A percentile compares a stretch with the other conserved stretches of the same genome.
Conservation (phyloP, 768 basidiomycete genomes). For the Daedaleopsis sinensis region DNA sequence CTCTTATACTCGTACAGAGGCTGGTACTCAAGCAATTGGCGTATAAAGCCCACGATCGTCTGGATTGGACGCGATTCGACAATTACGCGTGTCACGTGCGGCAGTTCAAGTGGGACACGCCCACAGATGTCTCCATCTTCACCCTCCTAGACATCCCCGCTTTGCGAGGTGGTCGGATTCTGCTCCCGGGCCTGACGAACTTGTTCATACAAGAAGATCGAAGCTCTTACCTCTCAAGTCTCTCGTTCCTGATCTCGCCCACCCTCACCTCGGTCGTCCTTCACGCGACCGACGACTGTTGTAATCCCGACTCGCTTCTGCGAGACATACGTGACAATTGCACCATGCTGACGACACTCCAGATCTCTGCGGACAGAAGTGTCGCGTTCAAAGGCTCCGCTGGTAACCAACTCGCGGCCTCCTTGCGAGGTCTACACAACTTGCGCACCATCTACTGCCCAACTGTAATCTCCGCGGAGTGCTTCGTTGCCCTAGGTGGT, state of each 20-base stretch:
- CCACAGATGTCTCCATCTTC: neutral
- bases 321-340: neutral
- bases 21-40: too few relatives aligned
- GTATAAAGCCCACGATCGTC: neutral
- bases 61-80: constrained; percentile 9
- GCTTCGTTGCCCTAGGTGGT: too few relatives aligned
- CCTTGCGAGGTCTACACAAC: neutral
- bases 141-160: neutral
- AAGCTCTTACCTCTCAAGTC: neutral
- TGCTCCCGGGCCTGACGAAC: neutral
- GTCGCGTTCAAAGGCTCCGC: neutral
- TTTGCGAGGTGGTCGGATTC: neutral
- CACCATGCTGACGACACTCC: neutral
- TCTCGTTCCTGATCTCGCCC: neutral
- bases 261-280: neutral
- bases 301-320: neutral
- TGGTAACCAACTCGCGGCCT: neutral
- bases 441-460: too few relatives aligned
- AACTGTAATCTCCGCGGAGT: too few relatives aligned
- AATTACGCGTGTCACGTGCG: constrained; percentile 7
- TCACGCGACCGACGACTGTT: neutral
- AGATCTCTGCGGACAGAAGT: neutral
- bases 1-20: too few relatives aligned
- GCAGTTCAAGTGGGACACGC: neutral
- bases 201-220: neutral